Percentiles rank a stretch among this genome's conserved stretches.
These are phyloP conservation scores for Lithohypha guttulata DNA, from an alignment of 2,329 filamentous ascomycete genomes.

Conservation along the genomic window DNA sequence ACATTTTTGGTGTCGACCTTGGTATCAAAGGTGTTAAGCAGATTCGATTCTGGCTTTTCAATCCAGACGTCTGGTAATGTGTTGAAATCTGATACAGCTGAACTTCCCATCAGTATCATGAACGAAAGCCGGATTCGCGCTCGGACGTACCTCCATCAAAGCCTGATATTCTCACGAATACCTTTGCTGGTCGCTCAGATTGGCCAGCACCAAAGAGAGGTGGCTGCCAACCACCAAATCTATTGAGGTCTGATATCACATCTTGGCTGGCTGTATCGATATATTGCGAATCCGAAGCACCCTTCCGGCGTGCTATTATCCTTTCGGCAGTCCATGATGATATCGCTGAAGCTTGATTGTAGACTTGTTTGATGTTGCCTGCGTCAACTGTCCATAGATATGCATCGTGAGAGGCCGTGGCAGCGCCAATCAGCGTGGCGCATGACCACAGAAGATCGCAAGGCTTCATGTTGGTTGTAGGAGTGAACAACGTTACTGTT, in stretches of 20 bases:
- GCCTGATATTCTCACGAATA: conserved; percentile 25
- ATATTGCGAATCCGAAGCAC: conserved; percentile 38
- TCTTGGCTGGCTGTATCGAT: conserved; percentile 33
- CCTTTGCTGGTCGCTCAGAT: conserved; percentile 22
- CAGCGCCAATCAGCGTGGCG: background rate
- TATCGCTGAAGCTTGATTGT: conserved; percentile 10
- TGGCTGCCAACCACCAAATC: conserved; percentile 45
- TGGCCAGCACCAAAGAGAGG: conserved; percentile 39
- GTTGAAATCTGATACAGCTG: conserved; percentile 8
- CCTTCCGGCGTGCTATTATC: conserved; percentile 38
- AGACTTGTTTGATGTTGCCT: background rate
- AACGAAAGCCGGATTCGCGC: background rate
- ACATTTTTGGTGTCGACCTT: conserved; percentile 12
- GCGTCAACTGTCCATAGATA: conserved; percentile 22
- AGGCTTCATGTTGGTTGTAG: too few relatives aligned
- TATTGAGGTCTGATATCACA: conserved; percentile 48
- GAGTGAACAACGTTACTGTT: too few relatives aligned
- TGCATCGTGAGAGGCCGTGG: conserved; percentile 17
- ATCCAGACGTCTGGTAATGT: conserved; percentile 21
- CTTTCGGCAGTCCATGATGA: conserved; percentile 26
- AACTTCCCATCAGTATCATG: background rate
- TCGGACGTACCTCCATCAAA: conserved; percentile 14
- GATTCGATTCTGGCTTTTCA: conserved; percentile 16
- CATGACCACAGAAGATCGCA: background rate
- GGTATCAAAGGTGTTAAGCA: conserved; percentile 19